These are phyloP conservation scores for Acacia concinna DNA, from an alignment of 331 rosid species.

Conservation along the genomic window DNA sequence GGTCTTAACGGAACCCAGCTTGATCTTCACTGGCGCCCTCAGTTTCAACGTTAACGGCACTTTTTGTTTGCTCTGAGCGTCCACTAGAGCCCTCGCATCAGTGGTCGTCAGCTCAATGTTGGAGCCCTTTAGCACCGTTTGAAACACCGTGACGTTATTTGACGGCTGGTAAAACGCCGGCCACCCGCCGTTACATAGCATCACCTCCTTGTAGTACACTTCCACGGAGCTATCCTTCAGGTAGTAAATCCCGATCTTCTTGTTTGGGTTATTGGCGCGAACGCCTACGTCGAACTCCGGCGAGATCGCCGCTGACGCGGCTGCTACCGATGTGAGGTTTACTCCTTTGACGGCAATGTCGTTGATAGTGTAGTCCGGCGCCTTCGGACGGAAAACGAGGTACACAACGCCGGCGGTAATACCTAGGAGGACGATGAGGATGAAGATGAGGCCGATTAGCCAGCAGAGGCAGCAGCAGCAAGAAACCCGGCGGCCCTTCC, in stretches of 20 bases:
- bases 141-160: constrained; percentile 47
- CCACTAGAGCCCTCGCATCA: constrained; percentile 20
- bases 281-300: constrained; percentile 50
- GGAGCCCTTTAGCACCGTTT: constrained; percentile 43
- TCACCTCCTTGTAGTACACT: constrained; percentile 34
- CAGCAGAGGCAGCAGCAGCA: constrained; percentile 46
- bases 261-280: constrained; percentile 54
- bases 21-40: constrained; percentile 50
- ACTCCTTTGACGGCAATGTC: constrained; percentile 40
- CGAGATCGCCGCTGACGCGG: constrained; percentile 24
- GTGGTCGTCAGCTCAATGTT: constrained; percentile 37
- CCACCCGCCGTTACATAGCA: constrained; percentile 43
- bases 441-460: constrained; percentile 21
- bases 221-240: constrained; percentile 41
- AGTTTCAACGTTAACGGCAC: constrained; percentile 48
- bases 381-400: constrained; percentile 51
- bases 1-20: constrained; percentile 48
- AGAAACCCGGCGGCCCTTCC: constrained; percentile 20
- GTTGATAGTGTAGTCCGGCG: constrained; percentile 50
- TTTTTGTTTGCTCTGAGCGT: constrained; percentile 39
- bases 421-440: constrained; percentile 37
- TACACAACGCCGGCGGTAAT: constrained; percentile 38
- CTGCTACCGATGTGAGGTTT: constrained; percentile 26
- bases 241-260: constrained; percentile 58
- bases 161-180: constrained; percentile 61